These are phyloP conservation scores for Calvatia gigantea DNA, from an alignment of 768 basidiomycete species.

Conservation along the genomic window DNA sequence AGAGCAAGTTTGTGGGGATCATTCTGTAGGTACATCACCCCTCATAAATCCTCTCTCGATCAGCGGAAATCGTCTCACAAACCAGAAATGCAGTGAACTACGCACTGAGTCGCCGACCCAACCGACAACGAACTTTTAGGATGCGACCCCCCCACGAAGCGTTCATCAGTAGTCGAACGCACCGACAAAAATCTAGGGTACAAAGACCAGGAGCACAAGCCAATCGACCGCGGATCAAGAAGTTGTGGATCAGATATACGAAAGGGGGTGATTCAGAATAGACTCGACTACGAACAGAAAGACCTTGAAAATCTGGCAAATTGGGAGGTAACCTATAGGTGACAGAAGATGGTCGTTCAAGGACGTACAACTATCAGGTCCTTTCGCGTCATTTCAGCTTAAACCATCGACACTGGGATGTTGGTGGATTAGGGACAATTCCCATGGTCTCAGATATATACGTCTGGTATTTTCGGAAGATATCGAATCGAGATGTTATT, in stretches of 20 bases:
- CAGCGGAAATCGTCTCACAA: slow-evolving; percentile 5
- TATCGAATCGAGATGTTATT: not conserved
- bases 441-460: slow-evolving; percentile 96
- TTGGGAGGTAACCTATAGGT: slow-evolving; percentile 65
- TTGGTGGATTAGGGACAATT: slow-evolving; percentile 70
- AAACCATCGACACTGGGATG: slow-evolving; percentile 64
- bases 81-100: slow-evolving; percentile 96
- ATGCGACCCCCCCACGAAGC: slow-evolving; percentile 94
- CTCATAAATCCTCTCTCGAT: not conserved
- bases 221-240: not conserved
- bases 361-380: slow-evolving; percentile 88
- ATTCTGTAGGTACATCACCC: slow-evolving; percentile 52
- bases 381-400: slow-evolving; percentile 91
- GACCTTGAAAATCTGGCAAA: slow-evolving; percentile 11
- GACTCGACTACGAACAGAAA: slow-evolving; percentile 1
- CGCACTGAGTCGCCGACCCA: slow-evolving; percentile 85
- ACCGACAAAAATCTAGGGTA: slow-evolving; percentile 82
- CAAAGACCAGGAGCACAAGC: not conserved
- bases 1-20: slow-evolving; percentile 94
- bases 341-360: slow-evolving; percentile 92
- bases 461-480: slow-evolving; percentile 51
- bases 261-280: not conserved
- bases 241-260: not conserved
- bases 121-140: slow-evolving; percentile 93
- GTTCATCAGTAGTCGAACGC: slow-evolving; percentile 95